phyloP scores from a whole-genome alignment of 768 basidiomycete species.

The Dioszegia crocea region DNA sequence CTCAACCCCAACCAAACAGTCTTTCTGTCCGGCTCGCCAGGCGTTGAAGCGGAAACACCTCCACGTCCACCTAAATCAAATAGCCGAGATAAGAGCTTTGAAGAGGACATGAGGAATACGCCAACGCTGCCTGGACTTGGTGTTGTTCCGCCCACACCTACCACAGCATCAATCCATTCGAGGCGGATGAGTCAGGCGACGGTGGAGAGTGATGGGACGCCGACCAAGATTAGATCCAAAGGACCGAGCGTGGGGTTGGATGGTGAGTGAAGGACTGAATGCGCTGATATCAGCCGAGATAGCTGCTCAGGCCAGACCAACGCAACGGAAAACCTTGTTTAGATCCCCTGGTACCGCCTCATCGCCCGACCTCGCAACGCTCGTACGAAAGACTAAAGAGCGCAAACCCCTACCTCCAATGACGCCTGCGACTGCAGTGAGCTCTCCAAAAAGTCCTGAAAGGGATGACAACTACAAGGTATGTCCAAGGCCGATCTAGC shows the following conservation, averaged over 20 bases:
- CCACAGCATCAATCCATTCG: constrained; percentile 1
- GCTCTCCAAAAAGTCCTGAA: constrained; percentile 13
- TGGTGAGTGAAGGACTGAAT: constrained; percentile 13
- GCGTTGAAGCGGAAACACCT: not conserved
- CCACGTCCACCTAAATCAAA: not conserved
- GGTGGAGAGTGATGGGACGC: constrained; percentile 11
- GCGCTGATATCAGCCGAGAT: constrained; percentile 23
- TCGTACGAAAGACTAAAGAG: constrained; percentile 74
- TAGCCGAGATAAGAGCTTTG: constrained; percentile 34
- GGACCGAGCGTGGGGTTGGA: constrained; percentile 17
- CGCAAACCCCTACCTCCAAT: not conserved
- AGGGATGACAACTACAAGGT: constrained; percentile 34
- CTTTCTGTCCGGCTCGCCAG: constrained; percentile 13
- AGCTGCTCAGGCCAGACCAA: constrained; percentile 16
- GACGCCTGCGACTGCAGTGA: not conserved
- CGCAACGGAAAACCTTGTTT: constrained; percentile 80
- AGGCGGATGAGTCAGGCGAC: constrained; percentile 7
- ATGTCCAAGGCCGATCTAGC: not conserved
- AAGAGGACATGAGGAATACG: constrained; percentile 24
- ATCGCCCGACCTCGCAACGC: constrained; percentile 83
- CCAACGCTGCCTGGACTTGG: not conserved
- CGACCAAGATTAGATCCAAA: not conserved
- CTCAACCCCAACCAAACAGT: constrained; percentile 14
- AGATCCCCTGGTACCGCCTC: constrained; percentile 82
- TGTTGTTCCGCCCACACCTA: constrained; percentile 13